Evolutionary conservation across 164 flowering plant species (phyloP).

Genomic region (Nelumbo lutea): DNA sequence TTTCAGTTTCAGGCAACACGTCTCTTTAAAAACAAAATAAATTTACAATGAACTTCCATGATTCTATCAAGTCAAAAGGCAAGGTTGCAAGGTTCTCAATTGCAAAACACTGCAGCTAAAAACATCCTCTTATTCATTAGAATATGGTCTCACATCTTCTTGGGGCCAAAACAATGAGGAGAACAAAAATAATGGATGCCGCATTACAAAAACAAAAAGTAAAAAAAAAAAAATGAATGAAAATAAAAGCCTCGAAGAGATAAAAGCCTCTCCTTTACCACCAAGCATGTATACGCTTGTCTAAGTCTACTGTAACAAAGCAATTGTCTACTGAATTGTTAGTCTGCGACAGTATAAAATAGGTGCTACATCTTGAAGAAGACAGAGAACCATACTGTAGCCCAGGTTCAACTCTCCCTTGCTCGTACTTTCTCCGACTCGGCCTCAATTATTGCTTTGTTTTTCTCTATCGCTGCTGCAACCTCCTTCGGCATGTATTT

Average conservation of each 20-base stretch:
- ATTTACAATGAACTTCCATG: too few species aligned
- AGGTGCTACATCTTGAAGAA: neutral
- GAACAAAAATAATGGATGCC: slow-evolving; percentile 2
- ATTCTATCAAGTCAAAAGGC: too few species aligned
- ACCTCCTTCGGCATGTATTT: slow-evolving; percentile 93
- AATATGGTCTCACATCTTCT: neutral
- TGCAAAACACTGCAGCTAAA: neutral
- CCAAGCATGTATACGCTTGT: neutral
- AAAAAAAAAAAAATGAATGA: neutral
- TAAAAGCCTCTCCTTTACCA: neutral
- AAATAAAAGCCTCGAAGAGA: neutral
- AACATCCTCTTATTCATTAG: slow-evolving; percentile 6
- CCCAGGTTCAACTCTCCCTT: neutral
- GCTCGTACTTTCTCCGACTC: slow-evolving; percentile 12
- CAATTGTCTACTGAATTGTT: neutral
- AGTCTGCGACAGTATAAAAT: neutral
- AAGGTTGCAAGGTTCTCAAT: neutral
- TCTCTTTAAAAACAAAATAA: too few species aligned
- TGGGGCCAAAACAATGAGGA: neutral
- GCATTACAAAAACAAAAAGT: slow-evolving; percentile 1
- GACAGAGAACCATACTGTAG: neutral
- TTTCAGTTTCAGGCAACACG: too few species aligned
- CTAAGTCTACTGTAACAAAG: neutral
- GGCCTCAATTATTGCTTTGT: slow-evolving; percentile 45
- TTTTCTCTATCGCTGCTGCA: slow-evolving; percentile 77